These are phyloP conservation scores for Saururus chinensis DNA, from an alignment of 164 flowering plant genomes.

Conservation along the genomic window DNA sequence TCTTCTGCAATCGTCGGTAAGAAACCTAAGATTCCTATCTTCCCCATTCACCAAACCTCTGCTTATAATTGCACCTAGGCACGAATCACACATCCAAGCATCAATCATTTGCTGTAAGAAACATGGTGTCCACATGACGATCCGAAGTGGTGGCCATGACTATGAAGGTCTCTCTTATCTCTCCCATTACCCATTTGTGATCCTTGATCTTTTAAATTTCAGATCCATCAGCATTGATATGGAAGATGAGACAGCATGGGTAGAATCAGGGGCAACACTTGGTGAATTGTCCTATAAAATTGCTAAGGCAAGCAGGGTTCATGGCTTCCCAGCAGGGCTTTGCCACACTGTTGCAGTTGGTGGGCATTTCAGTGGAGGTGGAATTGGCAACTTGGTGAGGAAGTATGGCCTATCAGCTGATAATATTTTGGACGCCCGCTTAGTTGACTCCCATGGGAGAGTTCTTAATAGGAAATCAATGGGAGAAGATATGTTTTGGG, in stretches of 20 bases:
- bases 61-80: conserved; percentile 13
- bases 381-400: conserved; percentile 4
- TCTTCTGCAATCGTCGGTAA: conserved; percentile 6
- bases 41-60: conserved; percentile 10
- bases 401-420: conserved; percentile 5
- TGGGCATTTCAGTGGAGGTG: conserved; percentile 6
- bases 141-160: conserved; percentile 27
- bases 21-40: conserved; percentile 9
- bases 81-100: conserved; percentile 15
- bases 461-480: conserved; percentile 12
- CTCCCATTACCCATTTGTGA: conserved; percentile 10
- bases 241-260: conserved; percentile 15
- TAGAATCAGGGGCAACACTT: conserved; percentile 19
- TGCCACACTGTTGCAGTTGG: conserved; percentile 5
- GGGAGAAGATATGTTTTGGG: conserved; percentile 6
- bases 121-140: conserved; percentile 8
- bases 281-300: conserved; percentile 26
- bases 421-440: conserved; percentile 14
- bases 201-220: conserved; percentile 16
- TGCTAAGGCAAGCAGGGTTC: conserved; percentile 9
- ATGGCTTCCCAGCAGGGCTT: conserved; percentile 14
- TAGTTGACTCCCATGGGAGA: conserved; percentile 16
- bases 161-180: conserved; percentile 25
- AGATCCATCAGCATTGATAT: conserved; percentile 12
- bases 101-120: conserved; percentile 14